Evolutionary conservation across 2,329 filamentous ascomycete genomes (phyloP), one percentile per base, ranked within the genome.

Genomic region (Alternaria sp.): DNA sequence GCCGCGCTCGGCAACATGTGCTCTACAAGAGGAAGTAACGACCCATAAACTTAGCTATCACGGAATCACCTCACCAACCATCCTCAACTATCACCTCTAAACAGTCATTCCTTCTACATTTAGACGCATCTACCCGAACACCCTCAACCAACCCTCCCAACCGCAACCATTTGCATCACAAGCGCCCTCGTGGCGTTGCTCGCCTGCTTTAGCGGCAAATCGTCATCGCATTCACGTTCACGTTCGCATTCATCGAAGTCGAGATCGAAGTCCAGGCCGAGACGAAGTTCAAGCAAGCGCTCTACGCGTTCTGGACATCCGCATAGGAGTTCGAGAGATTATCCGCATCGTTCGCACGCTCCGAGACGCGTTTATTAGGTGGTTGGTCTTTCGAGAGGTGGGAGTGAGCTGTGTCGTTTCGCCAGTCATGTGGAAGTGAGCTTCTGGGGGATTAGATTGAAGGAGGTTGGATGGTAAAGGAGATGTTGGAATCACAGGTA

Each of bases 91-190:
- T n/a, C 6, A 37, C 3, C 30, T 33, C 30, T 7, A 5, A 30
- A 14, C 28, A 6, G 2, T 0, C 14, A 7, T 37, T 15, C 33
- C 33, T 37, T 37, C 14, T 8, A 15, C 30, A 15, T 4, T 0
- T 2, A 8, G 2, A 37, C 2, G 1, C 1, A 37, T 3, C 33
- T 10, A 0, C 15, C 8, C 6, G 10, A 3, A 37, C 4, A 41
- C 15, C 8, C 33, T n/a, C 15, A 10, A n/a, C 8, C 0, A 0
- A 10, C 5, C 33, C 33, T 0, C 1, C 33, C 37, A 41, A 41
- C 37, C 37, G 37, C 37, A 41, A 41, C 9, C 37, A 41, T 41
- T 41, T 41, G 37, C 11, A 41, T 41, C 37, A 41, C 37, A 41
- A 41, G 37, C n/a, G 37, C 37, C 37, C 37, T 41, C 8, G 37